These are phyloP conservation scores for Mrakia hoshinonis DNA, from an alignment of 768 basidiomycete genomes.

Conservation along the genomic window DNA sequence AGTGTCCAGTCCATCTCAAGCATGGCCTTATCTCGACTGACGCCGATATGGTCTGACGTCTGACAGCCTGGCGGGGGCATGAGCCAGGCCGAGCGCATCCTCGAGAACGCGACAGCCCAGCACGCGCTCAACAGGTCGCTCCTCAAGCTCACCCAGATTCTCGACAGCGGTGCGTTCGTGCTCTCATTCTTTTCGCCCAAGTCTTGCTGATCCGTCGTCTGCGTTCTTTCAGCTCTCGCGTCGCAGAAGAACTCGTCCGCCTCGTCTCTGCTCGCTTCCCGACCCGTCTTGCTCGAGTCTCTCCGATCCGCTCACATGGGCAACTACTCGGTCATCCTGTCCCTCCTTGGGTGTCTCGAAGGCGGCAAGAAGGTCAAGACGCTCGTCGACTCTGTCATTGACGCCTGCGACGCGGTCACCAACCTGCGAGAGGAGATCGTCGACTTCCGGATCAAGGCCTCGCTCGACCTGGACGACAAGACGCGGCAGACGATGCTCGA, in stretches of 20 bases:
- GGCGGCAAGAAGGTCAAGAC: conserved; percentile 75
- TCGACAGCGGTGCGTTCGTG: conserved; percentile 52
- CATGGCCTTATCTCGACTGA: neutral
- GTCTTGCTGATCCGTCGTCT: neutral
- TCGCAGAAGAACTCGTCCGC: conserved; percentile 47
- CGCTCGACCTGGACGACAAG: conserved; percentile 30
- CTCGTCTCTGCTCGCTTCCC: conserved; percentile 70
- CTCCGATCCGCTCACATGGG: conserved; percentile 85
- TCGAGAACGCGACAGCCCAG: conserved; percentile 45
- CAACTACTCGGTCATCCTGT: conserved; percentile 82
- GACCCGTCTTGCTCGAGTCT: conserved; percentile 71
- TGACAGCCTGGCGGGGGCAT: neutral
- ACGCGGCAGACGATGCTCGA: conserved; percentile 50
- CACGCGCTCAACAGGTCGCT: conserved; percentile 50
- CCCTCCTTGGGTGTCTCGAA: conserved; percentile 85
- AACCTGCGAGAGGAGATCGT: conserved; percentile 87
- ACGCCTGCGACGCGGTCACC: conserved; percentile 79
- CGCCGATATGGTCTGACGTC: neutral
- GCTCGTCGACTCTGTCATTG: conserved; percentile 82
- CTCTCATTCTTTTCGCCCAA: neutral
- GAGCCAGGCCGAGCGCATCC: neutral
- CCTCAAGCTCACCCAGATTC: conserved; percentile 23
- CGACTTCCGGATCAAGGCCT: conserved; percentile 49
- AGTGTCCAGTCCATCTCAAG: neutral
- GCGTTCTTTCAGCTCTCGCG: neutral